Evolutionary conservation across 148 eudicot species (phyloP).

Genomic region (Salicornia ramosissima): DNA sequence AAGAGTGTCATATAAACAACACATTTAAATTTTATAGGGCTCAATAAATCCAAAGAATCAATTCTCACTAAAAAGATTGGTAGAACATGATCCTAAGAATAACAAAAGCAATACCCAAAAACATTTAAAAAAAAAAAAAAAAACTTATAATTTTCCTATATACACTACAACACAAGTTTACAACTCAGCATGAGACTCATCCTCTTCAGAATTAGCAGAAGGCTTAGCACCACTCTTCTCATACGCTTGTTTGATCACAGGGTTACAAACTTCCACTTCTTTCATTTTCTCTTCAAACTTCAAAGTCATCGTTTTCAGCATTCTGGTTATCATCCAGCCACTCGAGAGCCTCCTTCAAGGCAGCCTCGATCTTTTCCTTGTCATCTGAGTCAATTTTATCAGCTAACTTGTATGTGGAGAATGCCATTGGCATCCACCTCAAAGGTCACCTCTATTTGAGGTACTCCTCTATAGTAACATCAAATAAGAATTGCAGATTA

Average conservation of each 20-base stretch:
- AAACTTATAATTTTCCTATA: no score
- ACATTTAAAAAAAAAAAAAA: no score
- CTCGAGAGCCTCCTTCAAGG: conserved; percentile 43
- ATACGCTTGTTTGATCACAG: conserved; percentile 41
- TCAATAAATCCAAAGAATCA: no score
- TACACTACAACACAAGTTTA: conserved; percentile 7
- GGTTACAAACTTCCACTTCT: conserved; percentile 52
- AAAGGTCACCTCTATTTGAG: conserved; percentile 59
- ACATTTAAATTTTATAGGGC: no score
- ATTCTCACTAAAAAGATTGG: no score
- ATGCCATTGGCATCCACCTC: conserved; percentile 68
- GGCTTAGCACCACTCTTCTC: conserved; percentile 33
- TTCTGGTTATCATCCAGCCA: conserved; percentile 52
- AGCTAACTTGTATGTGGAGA: conserved; percentile 44
- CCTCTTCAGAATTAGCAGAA: conserved; percentile 22
- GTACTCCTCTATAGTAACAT: conserved; percentile 44
- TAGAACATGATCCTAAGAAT: no score
- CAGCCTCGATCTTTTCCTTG: conserved; percentile 35
- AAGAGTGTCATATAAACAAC: no score
- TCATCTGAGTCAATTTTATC: conserved; percentile 44
- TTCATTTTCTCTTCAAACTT: conserved; percentile 61
- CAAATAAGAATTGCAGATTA: no score
- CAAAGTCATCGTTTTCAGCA: conserved; percentile 43
- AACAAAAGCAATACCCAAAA: no score
- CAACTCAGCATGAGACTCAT: conserved; percentile 33